Base-by-base conservation (phyloP, 352 stramenopile genomes). In the Chrysophaeum taylorii region DNA sequence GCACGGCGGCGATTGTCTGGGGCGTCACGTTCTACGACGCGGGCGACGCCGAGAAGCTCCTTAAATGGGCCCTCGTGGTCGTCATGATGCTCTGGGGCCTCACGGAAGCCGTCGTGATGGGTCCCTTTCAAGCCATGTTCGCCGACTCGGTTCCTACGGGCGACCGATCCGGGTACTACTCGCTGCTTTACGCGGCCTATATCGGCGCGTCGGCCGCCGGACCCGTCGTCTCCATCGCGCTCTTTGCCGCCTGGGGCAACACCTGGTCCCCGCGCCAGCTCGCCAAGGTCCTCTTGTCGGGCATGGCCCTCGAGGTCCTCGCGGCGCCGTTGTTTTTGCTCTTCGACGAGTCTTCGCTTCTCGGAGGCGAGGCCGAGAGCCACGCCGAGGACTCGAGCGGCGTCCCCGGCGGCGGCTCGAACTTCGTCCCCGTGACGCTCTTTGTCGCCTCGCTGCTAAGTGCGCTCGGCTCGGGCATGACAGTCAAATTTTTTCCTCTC, bases 401-500 rank as follows among this genome's bases (percentile, higher is more conserved):
- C 39, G 50, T 43, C 60, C 70, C 36, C 54, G 45, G 5, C 63
- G 76, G 68, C 39, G 70, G 53, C 74, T 43, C 23, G 7, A 31
- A 72, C 35, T 7, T 45, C n/a, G 37, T 31, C 42, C 27, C 4
- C 29, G 25, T 29, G 36, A 21, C n/a, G 12, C 9, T 85, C 25
- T 79, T 84, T 42, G 42, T 64, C 25, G 69, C 53, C 9, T 72
- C 70, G 16, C 25, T 85, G 15, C 73, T 85, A 1, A 45, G 75
- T 36, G 68, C 74, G 0, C 29, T 86, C 1, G 81, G 78, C 2
- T 76, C 64, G 0, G 82, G 82, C 31, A 84, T 84, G 78, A 85
- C 80, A 15, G 74, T 85, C 36, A 86, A 85, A 64, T 87, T 83
- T 70, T 87, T 87, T 67, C 80, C 82, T 15, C 64, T 87, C 21